phyloP scores from a whole-genome alignment of 495 filamentous ascomycete species.

The Penicillium macrosclerotiorum region DNA sequence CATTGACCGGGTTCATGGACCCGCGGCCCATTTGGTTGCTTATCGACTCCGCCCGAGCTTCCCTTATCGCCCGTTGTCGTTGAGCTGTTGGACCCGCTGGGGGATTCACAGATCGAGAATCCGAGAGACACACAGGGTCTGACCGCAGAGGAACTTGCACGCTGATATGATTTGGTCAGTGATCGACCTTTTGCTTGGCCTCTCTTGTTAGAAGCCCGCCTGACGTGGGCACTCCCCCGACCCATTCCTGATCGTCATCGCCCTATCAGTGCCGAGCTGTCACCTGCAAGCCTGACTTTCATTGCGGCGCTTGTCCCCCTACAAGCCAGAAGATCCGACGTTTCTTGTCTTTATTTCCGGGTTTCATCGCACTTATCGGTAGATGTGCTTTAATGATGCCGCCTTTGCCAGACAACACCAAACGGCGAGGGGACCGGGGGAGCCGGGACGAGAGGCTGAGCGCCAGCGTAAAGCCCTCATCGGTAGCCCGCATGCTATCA shows the following conservation, averaged over 20 bases:
- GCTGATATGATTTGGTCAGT: conserved; percentile 20
- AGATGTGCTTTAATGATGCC: conserved; percentile 23
- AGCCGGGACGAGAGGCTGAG: conserved; percentile 33
- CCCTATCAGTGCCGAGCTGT: conserved; percentile 23
- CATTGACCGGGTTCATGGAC: background rate
- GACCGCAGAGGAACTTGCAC: conserved; percentile 8
- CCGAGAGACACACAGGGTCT: no score
- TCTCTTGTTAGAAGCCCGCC: conserved; percentile 10
- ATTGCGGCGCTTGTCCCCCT: conserved; percentile 5
- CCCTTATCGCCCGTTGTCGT: conserved; percentile 20
- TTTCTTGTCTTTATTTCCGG: conserved; percentile 6
- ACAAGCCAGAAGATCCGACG: background rate
- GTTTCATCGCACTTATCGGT: conserved; percentile 5
- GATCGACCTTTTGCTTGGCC: conserved; percentile 7
- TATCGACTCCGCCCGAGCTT: conserved; percentile 19
- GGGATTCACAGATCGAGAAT: no score
- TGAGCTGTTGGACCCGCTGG: conserved; percentile 4
- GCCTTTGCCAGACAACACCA: conserved; percentile 33
- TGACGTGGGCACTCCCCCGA: conserved; percentile 18
- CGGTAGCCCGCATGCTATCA: conserved; percentile 51
- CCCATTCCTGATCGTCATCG: conserved; percentile 12
- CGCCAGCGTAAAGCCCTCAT: conserved; percentile 33
- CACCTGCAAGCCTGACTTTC: conserved; percentile 20
- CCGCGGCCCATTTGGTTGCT: conserved; percentile 13
- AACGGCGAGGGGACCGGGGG: conserved; percentile 20